A percentile compares a stretch with the other conserved stretches of the same genome.
Evolutionary conservation across 192 early-diverging fungal species (phyloP).

Genomic region (Coemansia furcata): DNA sequence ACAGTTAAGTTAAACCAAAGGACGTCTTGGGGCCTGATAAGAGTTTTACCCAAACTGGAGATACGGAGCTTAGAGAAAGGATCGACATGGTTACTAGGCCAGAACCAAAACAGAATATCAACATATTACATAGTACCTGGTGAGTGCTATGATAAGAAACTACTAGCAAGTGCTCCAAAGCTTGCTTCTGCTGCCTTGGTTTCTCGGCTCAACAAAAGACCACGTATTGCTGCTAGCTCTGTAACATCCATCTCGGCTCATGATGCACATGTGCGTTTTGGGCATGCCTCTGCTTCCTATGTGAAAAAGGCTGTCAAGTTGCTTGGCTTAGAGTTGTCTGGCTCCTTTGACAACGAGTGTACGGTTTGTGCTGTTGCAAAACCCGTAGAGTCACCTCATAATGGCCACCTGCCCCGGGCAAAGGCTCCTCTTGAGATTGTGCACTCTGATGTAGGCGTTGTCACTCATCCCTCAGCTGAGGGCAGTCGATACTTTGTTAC

Average conservation of each 20-base stretch:
- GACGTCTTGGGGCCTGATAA: too few species aligned
- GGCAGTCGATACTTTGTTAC: slow-evolving; percentile 7
- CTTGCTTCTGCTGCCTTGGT: background rate
- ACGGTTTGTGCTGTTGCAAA: slow-evolving; percentile 7
- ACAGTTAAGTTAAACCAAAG: too few species aligned
- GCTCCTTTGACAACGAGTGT: slow-evolving; percentile 1
- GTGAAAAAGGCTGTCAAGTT: background rate
- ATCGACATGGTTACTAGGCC: too few species aligned
- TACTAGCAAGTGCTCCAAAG: background rate
- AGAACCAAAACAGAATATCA: too few species aligned
- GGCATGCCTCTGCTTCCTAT: slow-evolving; percentile 8
- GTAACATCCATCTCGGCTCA: background rate
- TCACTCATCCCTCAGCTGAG: slow-evolving; percentile 1
- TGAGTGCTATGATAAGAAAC: background rate
- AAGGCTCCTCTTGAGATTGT: slow-evolving; percentile 9
- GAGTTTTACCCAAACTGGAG: too few species aligned
- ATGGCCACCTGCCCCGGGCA: slow-evolving; percentile 2
- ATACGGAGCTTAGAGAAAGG: too few species aligned
- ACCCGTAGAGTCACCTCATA: slow-evolving; percentile 2
- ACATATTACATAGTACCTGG: background rate
- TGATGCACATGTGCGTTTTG: slow-evolving; percentile 9
- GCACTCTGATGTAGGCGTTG: slow-evolving; percentile 11
- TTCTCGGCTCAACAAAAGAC: background rate
- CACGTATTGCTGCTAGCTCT: background rate
- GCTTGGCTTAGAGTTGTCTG: background rate